Evolutionary conservation across 2,329 filamentous ascomycete species (phyloP), one percentile per base, ranked within the genome.

Genomic region (Tolypocladium tropicale): DNA sequence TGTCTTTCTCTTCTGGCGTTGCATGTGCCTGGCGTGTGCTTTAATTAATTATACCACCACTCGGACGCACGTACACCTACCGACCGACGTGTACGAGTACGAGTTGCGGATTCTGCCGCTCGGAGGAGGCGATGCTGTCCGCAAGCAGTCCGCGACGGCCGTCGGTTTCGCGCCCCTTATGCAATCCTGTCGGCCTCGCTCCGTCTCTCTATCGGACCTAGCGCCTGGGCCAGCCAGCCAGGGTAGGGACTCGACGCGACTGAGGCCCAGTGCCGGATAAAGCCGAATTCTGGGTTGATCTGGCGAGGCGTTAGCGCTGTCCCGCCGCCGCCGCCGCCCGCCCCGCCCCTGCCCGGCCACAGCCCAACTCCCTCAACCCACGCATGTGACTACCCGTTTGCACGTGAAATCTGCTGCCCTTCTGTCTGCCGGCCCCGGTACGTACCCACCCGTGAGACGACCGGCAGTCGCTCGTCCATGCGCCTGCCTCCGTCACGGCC

Each of bases 21-120:
- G 49, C 55, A 57, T 57, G 55, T 57, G 55, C 55, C 53, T 52
- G 37, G 11, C 56, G 55, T 54, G 43, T 32, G 53, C 16, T 34
- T 36, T 7, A 28, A 28, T 32, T 32, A 32, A n/a, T n/a, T n/a
- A n/a, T n/a, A n/a, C n/a, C n/a, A n/a, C n/a, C n/a, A n/a, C n/a
- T n/a, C n/a, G n/a, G n/a, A n/a, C n/a, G n/a, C n/a, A n/a, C n/a
- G n/a, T n/a, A n/a, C n/a, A n/a, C n/a, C n/a, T n/a, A n/a, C n/a
- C n/a, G n/a, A n/a, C n/a, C n/a, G n/a, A n/a, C n/a, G n/a, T n/a
- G n/a, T n/a, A n/a, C n/a, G n/a, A n/a, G n/a, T n/a, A n/a, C n/a
- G n/a, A n/a, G n/a, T n/a, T n/a, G n/a, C n/a, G n/a, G n/a, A n/a
- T n/a, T n/a, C n/a, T n/a, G 41, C 21, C 10, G 9, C n/a, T 4